Conservation (phyloP, 2,329 filamentous ascomycete genomes). For the Microthyrium microscopicum region DNA sequence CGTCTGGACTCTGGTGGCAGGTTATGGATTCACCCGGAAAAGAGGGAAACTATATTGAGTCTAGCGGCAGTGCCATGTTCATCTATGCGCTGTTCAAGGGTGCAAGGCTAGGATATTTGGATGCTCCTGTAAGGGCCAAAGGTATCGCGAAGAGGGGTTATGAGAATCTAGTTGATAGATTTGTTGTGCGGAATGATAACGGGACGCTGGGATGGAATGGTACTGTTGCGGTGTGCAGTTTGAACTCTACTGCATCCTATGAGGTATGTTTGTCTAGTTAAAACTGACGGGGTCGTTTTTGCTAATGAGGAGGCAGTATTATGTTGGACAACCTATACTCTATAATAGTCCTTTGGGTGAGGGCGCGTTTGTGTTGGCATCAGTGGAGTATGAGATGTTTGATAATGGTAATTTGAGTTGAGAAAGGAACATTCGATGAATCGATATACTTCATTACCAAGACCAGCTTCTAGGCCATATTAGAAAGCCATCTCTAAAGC, state of each 20-base stretch:
- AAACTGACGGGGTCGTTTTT: too few species aligned
- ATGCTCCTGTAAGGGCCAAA: conserved; percentile 14
- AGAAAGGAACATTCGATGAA: too few species aligned
- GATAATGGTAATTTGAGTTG: too few species aligned
- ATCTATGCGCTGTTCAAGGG: conserved; percentile 35
- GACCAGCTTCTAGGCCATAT: too few species aligned
- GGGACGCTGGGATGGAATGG: conserved; percentile 17
- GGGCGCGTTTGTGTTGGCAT: conserved; percentile 15
- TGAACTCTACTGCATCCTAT: conserved; percentile 6
- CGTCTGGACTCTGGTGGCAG: conserved; percentile 39
- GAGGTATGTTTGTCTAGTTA: too few species aligned
- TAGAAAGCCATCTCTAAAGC: too few species aligned
- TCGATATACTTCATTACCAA: too few species aligned
- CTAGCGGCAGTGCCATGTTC: conserved; percentile 42
- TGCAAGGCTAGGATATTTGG: conserved; percentile 21
- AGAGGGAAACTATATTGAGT: conserved; percentile 43
- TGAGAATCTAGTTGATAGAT: conserved; percentile 12
- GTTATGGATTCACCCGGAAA: conserved; percentile 33
- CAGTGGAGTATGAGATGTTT: conserved; percentile 12
- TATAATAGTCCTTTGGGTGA: conserved; percentile 13
- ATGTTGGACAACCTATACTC: conserved; percentile 22
- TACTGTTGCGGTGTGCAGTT: conserved; percentile 16
- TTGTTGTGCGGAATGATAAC: conserved; percentile 12
- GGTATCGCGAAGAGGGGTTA: conserved; percentile 23
- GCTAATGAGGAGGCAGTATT: too few species aligned